Evolutionary conservation across 164 flowering plant genomes (phyloP).

Genomic region (Paratinospora sagittata): DNA sequence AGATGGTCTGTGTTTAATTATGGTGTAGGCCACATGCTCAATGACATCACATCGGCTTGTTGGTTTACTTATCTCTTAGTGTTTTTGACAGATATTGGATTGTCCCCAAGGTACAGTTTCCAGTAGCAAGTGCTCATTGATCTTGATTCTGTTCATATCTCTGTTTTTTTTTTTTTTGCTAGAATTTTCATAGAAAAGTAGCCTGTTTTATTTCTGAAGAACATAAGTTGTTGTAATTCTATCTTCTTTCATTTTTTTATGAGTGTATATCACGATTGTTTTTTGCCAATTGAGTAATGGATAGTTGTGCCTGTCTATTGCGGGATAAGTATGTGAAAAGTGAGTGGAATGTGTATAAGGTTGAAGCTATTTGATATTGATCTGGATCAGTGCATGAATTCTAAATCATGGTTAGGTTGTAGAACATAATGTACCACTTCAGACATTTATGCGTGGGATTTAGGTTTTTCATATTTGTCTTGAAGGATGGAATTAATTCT

Average conservation of each 20-base stretch:
- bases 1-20: constrained; percentile 60
- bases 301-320: not conserved
- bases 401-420: not conserved
- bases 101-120: constrained; percentile 59
- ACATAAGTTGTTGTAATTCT: not conserved
- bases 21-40: constrained; percentile 95
- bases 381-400: not conserved
- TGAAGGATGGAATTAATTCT: not conserved
- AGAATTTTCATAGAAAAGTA: not conserved
- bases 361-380: not conserved
- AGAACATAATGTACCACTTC: not conserved
- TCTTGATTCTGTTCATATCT: not conserved
- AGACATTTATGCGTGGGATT: not conserved
- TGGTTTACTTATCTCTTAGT: constrained; percentile 94
- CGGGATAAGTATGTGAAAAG: not conserved
- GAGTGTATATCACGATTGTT: not conserved
- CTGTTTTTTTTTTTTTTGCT: not conserved
- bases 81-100: constrained; percentile 80
- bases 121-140: not conserved
- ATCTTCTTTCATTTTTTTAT: not conserved
- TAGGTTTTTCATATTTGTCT: not conserved
- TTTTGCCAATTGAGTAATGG: not conserved
- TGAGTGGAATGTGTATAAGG: too few relatives aligned
- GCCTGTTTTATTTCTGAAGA: not conserved
- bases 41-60: constrained; percentile 92